A percentile compares a stretch with the other conserved stretches of the same genome.
Conservation (phyloP, 2,329 filamentous ascomycete species). For the Colletotrichum sp. region DNA sequence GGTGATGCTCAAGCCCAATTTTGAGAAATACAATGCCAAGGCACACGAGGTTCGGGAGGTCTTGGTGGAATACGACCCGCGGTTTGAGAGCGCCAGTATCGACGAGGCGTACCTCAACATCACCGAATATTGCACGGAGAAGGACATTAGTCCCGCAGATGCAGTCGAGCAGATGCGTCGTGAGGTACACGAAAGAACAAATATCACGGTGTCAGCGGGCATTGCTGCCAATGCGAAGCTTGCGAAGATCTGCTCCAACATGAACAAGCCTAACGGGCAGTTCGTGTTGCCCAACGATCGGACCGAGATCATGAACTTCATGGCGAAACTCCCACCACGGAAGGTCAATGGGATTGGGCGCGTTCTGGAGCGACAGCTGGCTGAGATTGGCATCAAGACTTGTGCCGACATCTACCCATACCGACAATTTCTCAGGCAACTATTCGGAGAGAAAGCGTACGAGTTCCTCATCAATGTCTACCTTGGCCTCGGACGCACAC, state of each 20-base stretch:
- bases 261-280: slow-evolving; percentile 96
- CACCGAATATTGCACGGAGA: slow-evolving; percentile 79
- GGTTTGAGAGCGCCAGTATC: slow-evolving; percentile 92
- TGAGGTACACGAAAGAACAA: slow-evolving; percentile 76
- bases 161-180: slow-evolving; percentile 78
- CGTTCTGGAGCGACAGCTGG: slow-evolving; percentile 89
- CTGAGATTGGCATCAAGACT: slow-evolving; percentile 84
- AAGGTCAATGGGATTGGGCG: slow-evolving; percentile 96
- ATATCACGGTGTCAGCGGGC: slow-evolving; percentile 90
- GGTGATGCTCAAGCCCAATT: slow-evolving; percentile 83
- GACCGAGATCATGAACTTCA: slow-evolving; percentile 80
- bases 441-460: slow-evolving; percentile 93
- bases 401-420: slow-evolving; percentile 87
- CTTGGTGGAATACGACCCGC: slow-evolving; percentile 83
- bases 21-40: slow-evolving; percentile 89
- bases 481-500: slow-evolving; percentile 85
- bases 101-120: slow-evolving; percentile 98
- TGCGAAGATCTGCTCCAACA: slow-evolving; percentile 94
- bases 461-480: slow-evolving; percentile 86
- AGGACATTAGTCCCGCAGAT: slow-evolving; percentile 72
- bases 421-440: slow-evolving; percentile 72
- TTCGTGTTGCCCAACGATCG: slow-evolving; percentile 78
- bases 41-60: slow-evolving; percentile 86
- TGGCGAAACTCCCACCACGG: slow-evolving; percentile 80
- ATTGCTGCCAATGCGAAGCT: slow-evolving; percentile 93